Evolutionary conservation across 768 basidiomycete genomes (phyloP), one percentile per base, ranked within the genome.

Genomic region (Agrocybe chaxingu): DNA sequence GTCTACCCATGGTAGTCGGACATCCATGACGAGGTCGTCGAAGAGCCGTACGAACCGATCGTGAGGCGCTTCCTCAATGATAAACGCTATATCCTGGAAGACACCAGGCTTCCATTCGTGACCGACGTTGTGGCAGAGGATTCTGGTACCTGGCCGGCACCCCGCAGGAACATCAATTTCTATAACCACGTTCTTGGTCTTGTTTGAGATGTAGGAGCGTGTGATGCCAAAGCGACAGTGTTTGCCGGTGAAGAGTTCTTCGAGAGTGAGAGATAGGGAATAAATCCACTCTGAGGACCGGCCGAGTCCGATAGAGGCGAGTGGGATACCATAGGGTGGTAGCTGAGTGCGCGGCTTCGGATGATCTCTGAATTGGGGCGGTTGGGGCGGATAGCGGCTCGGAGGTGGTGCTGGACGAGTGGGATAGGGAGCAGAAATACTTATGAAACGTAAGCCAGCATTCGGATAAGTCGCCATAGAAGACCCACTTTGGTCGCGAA

Each of bases 51-150:
- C 67, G 60, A 87, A 87, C 32, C 76, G 71, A 39, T 79, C 70
- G 55, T 87, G 82, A 40, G 74, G 72, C 16, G 74, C 66, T 59
- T 85, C 79, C 57, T 84, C 80, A 30, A 87, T 69, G 44, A 87
- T 65, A 57, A 88, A 88, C 13, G 82, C 78, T 46, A 88, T 75
- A 48, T 87, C 84, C 57, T 88, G 85, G 45, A 77, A 76, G 8
- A 70, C 64, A 9, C 80, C 78, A 49, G 77, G 74, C 53, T 71
- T 70, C 49, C 77, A 70, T 57, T 88, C 83, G 66, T 87, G 82
- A n/a, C 86, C 86, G 7, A 79, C 77, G n/a, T 76, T 72, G 34
- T 78, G 75, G 52, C 83, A 85, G 35, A 79, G 61, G 32, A 88
- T 79, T 51, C 75, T 73, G 16, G 82, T 83, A 7, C 84, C 84